Conservation (phyloP, 2,329 filamentous ascomycete species). For the Scedosporium boydii region DNA sequence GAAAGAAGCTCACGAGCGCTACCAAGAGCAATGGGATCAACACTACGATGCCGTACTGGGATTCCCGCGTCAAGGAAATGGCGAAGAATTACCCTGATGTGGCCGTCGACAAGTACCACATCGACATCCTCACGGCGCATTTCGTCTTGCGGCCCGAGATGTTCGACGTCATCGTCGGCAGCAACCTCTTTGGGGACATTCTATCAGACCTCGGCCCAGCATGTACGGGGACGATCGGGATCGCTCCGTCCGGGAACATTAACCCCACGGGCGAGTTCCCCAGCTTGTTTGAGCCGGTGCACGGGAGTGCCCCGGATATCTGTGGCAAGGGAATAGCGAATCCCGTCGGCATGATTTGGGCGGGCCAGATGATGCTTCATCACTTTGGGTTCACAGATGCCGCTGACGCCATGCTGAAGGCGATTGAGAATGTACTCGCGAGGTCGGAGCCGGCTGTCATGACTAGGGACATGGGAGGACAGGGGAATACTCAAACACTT, state of each 20-base stretch:
- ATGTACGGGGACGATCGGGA: conserved; percentile 61
- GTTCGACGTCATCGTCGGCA: conserved; percentile 55
- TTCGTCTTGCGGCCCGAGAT: conserved; percentile 51
- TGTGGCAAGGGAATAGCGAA: conserved; percentile 65
- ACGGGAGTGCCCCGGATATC: conserved; percentile 65
- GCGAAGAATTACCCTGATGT: conserved; percentile 49
- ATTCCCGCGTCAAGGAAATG: conserved; percentile 47
- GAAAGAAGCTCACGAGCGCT: conserved; percentile 54
- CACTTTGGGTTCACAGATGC: conserved; percentile 17
- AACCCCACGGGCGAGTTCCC: conserved; percentile 45
- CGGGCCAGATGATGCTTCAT: conserved; percentile 50
- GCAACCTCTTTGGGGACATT: conserved; percentile 56
- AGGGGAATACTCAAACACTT: conserved; percentile 15
- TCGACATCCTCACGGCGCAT: conserved; percentile 56
- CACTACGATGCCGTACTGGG: conserved; percentile 62
- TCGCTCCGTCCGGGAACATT: conserved; percentile 61
- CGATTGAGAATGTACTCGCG: conserved; percentile 55
- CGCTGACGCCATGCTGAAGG: conserved; percentile 45
- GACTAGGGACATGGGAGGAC: conserved; percentile 22
- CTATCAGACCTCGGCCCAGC: conserved; percentile 63
- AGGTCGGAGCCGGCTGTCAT: conserved; percentile 20
- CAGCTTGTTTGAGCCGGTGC: conserved; percentile 56
- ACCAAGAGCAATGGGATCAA: conserved; percentile 59
- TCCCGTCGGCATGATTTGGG: conserved; percentile 64
- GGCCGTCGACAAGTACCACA: conserved; percentile 53